Percentiles rank a stretch among this genome's conserved stretches.
Evolutionary conservation across 331 rosid genomes (phyloP).

Genomic region (Prunus yedoensis): DNA sequence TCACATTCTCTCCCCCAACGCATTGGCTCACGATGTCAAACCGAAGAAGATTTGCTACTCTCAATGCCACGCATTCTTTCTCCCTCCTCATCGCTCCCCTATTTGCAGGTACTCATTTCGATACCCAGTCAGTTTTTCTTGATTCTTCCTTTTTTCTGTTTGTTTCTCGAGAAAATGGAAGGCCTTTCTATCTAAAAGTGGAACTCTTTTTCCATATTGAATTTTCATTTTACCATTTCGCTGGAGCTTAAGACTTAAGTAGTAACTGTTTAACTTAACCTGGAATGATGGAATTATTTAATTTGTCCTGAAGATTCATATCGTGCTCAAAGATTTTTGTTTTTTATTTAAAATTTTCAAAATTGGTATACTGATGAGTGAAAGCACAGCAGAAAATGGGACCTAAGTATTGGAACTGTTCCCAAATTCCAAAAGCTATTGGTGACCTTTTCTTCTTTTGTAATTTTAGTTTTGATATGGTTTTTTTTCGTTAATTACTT

Average conservation of each 20-base stretch:
- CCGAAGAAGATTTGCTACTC: constrained; percentile 29
- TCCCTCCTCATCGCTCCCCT: constrained; percentile 27
- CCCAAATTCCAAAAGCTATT: not conserved
- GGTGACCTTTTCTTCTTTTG: not conserved
- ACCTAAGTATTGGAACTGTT: not conserved
- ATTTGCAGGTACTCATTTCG: constrained; percentile 21
- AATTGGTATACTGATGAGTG: not conserved
- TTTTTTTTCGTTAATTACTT: not conserved
- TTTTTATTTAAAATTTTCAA: not conserved
- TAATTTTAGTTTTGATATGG: not conserved
- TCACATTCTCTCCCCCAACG: constrained; percentile 20
- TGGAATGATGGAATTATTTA: not conserved
- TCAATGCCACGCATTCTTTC: constrained; percentile 42
- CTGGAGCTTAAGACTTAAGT: not conserved
- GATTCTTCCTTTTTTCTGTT: constrained; percentile 7
- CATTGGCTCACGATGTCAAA: constrained; percentile 20
- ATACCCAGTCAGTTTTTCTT: not conserved
- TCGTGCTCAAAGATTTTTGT: not conserved
- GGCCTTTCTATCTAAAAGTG: not conserved
- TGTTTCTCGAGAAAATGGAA: not conserved
- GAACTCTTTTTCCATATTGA: not conserved
- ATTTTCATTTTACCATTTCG: not conserved
- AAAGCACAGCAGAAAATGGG: not conserved
- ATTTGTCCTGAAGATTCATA: not conserved
- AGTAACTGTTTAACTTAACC: not conserved